Base-by-base conservation (phyloP, 345 rosid genomes). In the Gossypium raimondii region DNA sequence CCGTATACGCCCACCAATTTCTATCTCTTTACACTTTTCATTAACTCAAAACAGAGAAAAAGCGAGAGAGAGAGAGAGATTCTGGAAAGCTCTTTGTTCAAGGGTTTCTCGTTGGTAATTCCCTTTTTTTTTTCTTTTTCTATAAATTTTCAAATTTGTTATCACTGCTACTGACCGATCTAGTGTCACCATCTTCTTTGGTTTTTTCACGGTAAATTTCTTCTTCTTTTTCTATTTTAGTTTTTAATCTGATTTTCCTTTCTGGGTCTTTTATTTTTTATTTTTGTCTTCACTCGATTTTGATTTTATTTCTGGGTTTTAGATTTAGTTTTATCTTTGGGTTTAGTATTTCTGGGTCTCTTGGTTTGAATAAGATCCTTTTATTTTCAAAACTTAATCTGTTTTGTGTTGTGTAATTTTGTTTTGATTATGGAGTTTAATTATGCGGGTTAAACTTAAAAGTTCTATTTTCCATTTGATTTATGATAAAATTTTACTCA, bases 1-100 rank as follows among this genome's bases (percentile, higher is more conserved):
- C 17, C 51, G 22, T 77, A 61, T 72, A 45, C 81, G 73, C 80
- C 73, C 87, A 82, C 82, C 89, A 82, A 85, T 84, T 78, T 89
- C 89, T 70, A 3, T 72, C 63, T 9, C 9, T 25, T 60, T 17
- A 53, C 22, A 11, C 50, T 24, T 68, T 34, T 10, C 65, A 63
- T 9, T 50, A 50, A n/a, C 72, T 41, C 67, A 14, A 72, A 41
- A 9, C 27, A 56, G 25, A 60, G 62, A 61, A 76, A 11, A 56
- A 71, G 5, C 20, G 2, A 44, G 4, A 73, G 25, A 57, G n/a
- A 57, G n/a, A 50, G 34, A 34, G 64, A 43, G 44, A 63, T 64
- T 74, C 83, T 74, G 76, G 76, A 64, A 74, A 64, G 20, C 64
- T 52, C 72, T 45, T 13, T 70, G 77, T 63, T 80, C 79, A 64